Percentiles rank a stretch among this genome's conserved stretches.
These are phyloP conservation scores for Pythium apleroticum DNA, from an alignment of 352 stramenopile species.

Conservation along the genomic window DNA sequence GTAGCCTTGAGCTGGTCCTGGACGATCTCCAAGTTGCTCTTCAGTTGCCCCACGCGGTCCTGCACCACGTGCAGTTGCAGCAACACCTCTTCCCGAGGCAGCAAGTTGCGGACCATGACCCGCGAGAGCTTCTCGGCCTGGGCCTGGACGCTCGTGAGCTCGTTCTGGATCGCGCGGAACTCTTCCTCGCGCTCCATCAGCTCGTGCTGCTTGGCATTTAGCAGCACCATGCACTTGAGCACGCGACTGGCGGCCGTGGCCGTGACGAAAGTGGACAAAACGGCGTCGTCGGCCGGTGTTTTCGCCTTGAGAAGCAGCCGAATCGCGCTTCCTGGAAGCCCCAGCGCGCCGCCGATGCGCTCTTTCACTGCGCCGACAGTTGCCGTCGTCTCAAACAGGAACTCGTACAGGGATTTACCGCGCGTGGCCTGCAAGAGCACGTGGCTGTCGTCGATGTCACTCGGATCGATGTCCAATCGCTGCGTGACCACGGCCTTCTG, in stretches of 20 bases:
- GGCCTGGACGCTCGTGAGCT: constrained; percentile 44
- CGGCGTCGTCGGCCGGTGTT: constrained; percentile 40
- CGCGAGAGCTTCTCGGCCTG: constrained; percentile 34
- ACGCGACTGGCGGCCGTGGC: constrained; percentile 17
- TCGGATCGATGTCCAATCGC: constrained; percentile 15
- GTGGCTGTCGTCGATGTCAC: constrained; percentile 36
- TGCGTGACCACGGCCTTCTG: constrained; percentile 7
- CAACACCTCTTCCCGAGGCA: constrained; percentile 45
- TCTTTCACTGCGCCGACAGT: constrained; percentile 48
- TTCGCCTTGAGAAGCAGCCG: constrained; percentile 68
- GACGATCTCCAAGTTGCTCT: constrained; percentile 49
- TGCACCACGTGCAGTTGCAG: constrained; percentile 43
- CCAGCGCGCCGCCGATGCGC: constrained; percentile 45
- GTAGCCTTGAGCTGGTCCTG: constrained; percentile 39
- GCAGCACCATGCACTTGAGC: constrained; percentile 74
- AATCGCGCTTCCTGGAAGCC: constrained; percentile 39
- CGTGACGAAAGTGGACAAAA: constrained; percentile 21
- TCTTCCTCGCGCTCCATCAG: constrained; percentile 64
- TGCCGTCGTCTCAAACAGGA: constrained; percentile 36
- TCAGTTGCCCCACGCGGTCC: constrained; percentile 37
- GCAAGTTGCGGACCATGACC: constrained; percentile 57
- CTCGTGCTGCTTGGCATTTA: constrained; percentile 59
- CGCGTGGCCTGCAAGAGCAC: constrained; percentile 55
- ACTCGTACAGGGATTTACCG: constrained; percentile 59
- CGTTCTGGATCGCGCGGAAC: constrained; percentile 61